Evolutionary conservation across 768 basidiomycete genomes (phyloP).

Genomic region (Trametes meyenii): DNA sequence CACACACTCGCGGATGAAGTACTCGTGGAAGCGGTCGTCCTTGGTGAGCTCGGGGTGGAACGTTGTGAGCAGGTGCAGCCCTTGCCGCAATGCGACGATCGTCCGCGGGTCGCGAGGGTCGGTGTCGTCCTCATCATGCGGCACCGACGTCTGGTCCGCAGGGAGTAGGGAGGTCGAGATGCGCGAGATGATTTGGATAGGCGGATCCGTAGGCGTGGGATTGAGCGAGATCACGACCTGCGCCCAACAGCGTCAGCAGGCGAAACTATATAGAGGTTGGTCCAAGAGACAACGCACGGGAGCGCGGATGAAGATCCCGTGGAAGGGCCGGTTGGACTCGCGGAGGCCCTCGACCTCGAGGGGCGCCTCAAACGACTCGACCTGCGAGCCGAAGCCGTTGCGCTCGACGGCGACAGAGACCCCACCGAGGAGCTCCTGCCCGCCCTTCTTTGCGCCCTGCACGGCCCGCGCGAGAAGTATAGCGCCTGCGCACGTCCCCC

Average conservation of each 20-base stretch:
- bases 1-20: constrained; percentile 81
- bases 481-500: constrained; percentile 97
- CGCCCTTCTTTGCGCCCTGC: constrained; percentile 80
- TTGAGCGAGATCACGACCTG: constrained; percentile 67
- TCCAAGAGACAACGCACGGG: constrained; percentile 54
- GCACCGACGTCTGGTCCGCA: constrained; percentile 40
- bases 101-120: constrained; percentile 58
- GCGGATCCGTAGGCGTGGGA: constrained; percentile 49
- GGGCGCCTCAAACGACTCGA: constrained; percentile 89
- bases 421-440: constrained; percentile 84
- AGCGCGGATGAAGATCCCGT: constrained; percentile 92
- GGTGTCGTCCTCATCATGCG: constrained; percentile 46
- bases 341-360: constrained; percentile 66
- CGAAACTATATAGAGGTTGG: no score
- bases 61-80: constrained; percentile 80
- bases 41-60: constrained; percentile 94
- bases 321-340: constrained; percentile 64
- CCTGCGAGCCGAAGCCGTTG: constrained; percentile 93
- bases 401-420: constrained; percentile 79
- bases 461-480: constrained; percentile 80
- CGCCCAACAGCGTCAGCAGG: not conserved
- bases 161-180: constrained; percentile 58
- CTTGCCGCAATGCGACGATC: constrained; percentile 86
- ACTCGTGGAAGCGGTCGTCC: constrained; percentile 90
- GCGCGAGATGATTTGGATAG: constrained; percentile 72